A percentile compares a stretch with the other conserved stretches of the same genome.
Conservation (phyloP, 192 early-diverging fungal species). For the Haplosporangium gracile region DNA sequence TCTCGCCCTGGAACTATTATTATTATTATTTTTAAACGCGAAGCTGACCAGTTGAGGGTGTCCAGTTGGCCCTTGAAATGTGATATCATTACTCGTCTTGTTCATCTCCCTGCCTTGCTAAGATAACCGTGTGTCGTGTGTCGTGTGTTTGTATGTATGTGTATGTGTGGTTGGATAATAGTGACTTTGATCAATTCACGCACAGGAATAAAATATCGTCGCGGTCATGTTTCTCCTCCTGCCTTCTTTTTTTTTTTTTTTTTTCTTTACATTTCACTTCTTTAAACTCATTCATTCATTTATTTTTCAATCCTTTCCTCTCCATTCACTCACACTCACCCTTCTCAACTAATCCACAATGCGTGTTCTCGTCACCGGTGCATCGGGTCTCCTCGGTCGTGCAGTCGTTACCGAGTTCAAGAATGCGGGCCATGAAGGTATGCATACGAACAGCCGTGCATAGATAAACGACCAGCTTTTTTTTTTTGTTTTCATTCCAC, state of each 20-base stretch:
- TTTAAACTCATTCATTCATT: background rate
- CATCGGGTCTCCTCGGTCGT: slow-evolving; percentile 87
- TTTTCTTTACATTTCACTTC: background rate
- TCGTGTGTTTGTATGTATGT: background rate
- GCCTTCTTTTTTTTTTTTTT: background rate
- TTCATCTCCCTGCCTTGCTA: too few species aligned
- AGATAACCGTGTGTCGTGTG: too few species aligned
- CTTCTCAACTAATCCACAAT: slow-evolving; percentile 31
- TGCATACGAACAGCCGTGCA: background rate
- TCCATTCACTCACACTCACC: background rate
- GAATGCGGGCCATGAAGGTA: slow-evolving; percentile 65
- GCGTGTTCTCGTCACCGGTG: slow-evolving; percentile 84
- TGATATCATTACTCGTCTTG: too few species aligned
- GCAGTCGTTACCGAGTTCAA: slow-evolving; percentile 72
- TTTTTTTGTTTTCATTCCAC: background rate
- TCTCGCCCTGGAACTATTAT: background rate
- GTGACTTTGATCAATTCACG: background rate
- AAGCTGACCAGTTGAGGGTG: background rate
- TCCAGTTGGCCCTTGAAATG: background rate
- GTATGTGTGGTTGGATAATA: background rate
- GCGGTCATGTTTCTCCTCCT: background rate
- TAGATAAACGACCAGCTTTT: background rate
- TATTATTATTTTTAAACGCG: background rate
- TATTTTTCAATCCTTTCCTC: slow-evolving; percentile 2
- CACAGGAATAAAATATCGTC: background rate